phyloP scores from a whole-genome alignment of 495 filamentous ascomycete species.

The Apiosordaria backusii region DNA sequence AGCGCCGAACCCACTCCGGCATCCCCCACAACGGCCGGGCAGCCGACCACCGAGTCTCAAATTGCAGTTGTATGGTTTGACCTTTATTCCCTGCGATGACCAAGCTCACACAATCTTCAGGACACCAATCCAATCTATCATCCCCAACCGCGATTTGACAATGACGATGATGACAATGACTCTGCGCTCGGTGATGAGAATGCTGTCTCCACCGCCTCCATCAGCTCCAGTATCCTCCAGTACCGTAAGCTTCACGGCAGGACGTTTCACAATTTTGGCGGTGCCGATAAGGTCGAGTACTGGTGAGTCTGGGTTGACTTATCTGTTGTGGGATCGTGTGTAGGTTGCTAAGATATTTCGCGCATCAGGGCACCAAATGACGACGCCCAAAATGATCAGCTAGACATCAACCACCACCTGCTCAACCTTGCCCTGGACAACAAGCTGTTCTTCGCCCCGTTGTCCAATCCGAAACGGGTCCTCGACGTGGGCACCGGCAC shows the following conservation, averaged over 20 bases:
- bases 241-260: constrained; percentile 9
- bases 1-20: not conserved
- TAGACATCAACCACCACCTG: constrained; percentile 42
- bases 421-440: constrained; percentile 48
- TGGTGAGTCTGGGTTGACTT: not conserved
- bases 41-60: too few species aligned
- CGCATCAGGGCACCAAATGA: constrained; percentile 38
- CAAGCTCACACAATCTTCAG: too few species aligned
- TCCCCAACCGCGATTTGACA: not conserved
- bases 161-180: constrained; percentile 1
- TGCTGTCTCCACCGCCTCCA: not conserved
- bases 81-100: too few species aligned
- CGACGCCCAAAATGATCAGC: constrained; percentile 36
- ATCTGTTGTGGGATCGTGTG: not conserved
- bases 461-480: constrained; percentile 43
- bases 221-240: constrained; percentile 7
- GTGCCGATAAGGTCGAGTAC: not conserved
- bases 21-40: not conserved
- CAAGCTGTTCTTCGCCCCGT: constrained; percentile 54
- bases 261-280: constrained; percentile 6
- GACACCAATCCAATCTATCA: not conserved
- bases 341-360: not conserved
- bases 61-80: too few species aligned
- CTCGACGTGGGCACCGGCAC: constrained; percentile 64
- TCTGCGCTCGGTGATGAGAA: not conserved